Base-by-base conservation (phyloP, 2,329 filamentous ascomycete genomes). In the Botrytis fragariae region DNA sequence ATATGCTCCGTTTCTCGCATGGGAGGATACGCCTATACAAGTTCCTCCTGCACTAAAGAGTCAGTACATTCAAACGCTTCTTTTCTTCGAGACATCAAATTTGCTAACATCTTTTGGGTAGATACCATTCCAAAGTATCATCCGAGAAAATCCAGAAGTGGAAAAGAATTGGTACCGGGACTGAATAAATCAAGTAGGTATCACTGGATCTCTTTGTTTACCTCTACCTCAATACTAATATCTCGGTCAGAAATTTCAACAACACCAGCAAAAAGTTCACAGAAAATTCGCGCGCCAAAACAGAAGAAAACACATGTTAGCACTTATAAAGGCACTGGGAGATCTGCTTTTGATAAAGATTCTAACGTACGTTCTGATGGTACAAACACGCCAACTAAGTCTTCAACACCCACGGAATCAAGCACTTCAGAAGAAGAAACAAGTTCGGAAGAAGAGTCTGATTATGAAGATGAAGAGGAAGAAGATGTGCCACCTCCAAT, bases 381-480 rank as follows among this genome's bases (percentile, higher is more conserved):
- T 42, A 73, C 69, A 67, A 72, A 61, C 32, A 62, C 75, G 25
- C 70, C 48, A 25, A 67, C 42, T 9, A 74, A 67, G 37, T 74
- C 78, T 29, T 51, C 78, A 4, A 78, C 77, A 7, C 73, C 76
- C 25, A 78, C 73, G 12, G 80, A 81, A 59, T 76, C 79, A 71
- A 80, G 79, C 61, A 80, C 80, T 48, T 79, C 78, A 4, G 79
- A 79, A 42, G 77, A 79, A 25, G 79, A 81, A 59, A 77, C 74
- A 48, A 79, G 77, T 67, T 81, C 79, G 7, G 80, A 80, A 70
- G 80, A 80, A 70, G 79, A 81, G 57, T 80, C 79, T 22, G 79
- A 80, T 44, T 79, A 81, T 62, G 80, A 80, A 62, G 80, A 81
- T 59, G 78, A 79, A 4, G 78, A 79, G 57, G 75, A 75, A 29